Conservation (phyloP, 1,284 basidiomycete species). For the Ceratobasidium sp. region DNA sequence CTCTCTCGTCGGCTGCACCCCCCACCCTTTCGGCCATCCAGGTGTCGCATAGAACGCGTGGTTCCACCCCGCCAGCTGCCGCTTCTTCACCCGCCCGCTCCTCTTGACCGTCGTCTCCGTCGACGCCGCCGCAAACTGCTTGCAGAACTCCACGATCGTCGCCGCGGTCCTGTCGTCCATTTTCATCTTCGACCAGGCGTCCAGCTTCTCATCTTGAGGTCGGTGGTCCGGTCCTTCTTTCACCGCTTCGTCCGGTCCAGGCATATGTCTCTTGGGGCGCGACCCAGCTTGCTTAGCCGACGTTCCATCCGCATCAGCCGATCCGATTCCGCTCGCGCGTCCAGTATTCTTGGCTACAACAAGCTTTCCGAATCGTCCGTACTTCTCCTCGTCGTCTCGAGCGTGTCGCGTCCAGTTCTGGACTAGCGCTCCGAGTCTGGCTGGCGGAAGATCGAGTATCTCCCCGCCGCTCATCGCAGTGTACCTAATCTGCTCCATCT, state of each 20-base stretch:
- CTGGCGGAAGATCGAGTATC: neutral
- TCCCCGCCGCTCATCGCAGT: neutral
- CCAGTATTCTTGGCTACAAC: neutral
- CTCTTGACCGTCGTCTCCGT: too few species aligned
- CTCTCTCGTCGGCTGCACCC: too few species aligned
- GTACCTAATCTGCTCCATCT: neutral
- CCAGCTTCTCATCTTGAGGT: neutral
- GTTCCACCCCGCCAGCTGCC: too few species aligned
- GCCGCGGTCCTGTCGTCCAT: neutral
- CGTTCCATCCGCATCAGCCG: neutral
- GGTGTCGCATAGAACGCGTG: too few species aligned
- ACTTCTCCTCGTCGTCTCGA: neutral
- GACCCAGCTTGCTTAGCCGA: neutral
- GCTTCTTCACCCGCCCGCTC: too few species aligned
- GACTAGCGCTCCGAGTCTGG: neutral
- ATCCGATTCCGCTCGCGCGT: neutral
- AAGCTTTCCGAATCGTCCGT: neutral
- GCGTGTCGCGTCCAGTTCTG: constrained; percentile 6
- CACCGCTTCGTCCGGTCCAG: neutral
- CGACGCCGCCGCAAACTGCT: neutral
- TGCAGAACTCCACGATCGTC: neutral
- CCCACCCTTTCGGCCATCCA: too few species aligned
- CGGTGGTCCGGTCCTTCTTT: neutral
- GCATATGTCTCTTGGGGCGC: neutral
- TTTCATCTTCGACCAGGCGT: neutral